Base-by-base conservation (phyloP, 192 early-diverging fungal species). In the Geranomyces michiganensis region DNA sequence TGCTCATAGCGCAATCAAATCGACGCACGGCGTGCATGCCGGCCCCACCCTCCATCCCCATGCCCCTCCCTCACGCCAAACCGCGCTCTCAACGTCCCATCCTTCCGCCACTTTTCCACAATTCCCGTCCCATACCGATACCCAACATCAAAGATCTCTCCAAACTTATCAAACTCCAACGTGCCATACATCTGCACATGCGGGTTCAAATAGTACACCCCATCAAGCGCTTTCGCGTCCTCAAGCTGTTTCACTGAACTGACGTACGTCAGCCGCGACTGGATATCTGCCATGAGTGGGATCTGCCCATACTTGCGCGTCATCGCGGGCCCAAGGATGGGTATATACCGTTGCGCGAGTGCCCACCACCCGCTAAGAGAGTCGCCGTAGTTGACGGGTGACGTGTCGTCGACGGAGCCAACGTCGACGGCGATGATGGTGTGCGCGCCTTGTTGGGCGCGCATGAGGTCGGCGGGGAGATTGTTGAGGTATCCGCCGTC, bases 401-500 rank as follows among this genome's bases (percentile, higher is more conserved):
- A 91, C 3, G 93, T 98, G 73, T 98, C 96, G 81, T 99, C 92
- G 51, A 92, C 90, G 43, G 83, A 82, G 6, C 93, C 93, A 31
- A 99, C 96, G 77, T 97, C 96, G 0, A 99, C 87, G 0, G 96
- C 96, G 88, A 99, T 92, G 51, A 97, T 91, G 56, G 90, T 90
- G 56, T 92, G 81, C 0, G 96, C 96, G 0, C 95, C 95, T 29
- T 60, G 58, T 51, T 93, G 78, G 44, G 82, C 82, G 13, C 75
- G 72, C 75, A 90, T 81, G 19, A 94, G 82, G 65, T 89, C 89
- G 2, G 96, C 97, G 0, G 97, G 97, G 67, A 99, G 78, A 76
- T 98, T 97, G 76, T 98, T 94, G 80, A 98, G 86, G 77, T 99
- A 99, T 5, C 97, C 97, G 62, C 97, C 97, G 74, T 99, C 97